Conservation (phyloP, 83 land plant species). For the Thuja plicata region DNA sequence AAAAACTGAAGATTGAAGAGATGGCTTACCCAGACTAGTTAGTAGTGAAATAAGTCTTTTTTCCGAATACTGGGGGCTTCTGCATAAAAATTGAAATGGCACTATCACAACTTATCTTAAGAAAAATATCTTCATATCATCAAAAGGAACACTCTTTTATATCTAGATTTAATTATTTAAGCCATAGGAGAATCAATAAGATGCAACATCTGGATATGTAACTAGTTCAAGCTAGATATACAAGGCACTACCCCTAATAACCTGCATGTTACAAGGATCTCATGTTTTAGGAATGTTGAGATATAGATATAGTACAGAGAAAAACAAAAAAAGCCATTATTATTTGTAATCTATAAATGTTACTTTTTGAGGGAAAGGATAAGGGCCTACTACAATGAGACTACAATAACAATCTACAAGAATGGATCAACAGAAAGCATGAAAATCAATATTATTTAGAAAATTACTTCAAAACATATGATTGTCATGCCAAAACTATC, state of each 20-base stretch:
- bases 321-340: background rate
- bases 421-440: background rate
- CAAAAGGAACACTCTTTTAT: background rate
- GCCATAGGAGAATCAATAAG: background rate
- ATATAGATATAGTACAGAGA: background rate
- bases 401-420: background rate
- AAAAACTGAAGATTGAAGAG: too few relatives aligned
- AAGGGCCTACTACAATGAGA: background rate
- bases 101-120: background rate
- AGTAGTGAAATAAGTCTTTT: too few relatives aligned
- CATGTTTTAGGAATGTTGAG: constrained; percentile 3
- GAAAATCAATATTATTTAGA: background rate
- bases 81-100: constrained; percentile 11
- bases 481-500: background rate
- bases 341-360: background rate
- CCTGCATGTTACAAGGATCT: background rate
- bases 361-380: background rate
- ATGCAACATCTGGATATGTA: background rate
- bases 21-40: too few relatives aligned
- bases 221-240: background rate
- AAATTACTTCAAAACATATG: background rate
- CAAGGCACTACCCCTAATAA: background rate
- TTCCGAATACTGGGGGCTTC: constrained; percentile 67
- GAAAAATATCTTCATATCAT: background rate
- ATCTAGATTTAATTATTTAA: background rate